These are phyloP conservation scores for Solanum hybrid DNA, from an alignment of 305 asterid genomes.

Conservation along the genomic window DNA sequence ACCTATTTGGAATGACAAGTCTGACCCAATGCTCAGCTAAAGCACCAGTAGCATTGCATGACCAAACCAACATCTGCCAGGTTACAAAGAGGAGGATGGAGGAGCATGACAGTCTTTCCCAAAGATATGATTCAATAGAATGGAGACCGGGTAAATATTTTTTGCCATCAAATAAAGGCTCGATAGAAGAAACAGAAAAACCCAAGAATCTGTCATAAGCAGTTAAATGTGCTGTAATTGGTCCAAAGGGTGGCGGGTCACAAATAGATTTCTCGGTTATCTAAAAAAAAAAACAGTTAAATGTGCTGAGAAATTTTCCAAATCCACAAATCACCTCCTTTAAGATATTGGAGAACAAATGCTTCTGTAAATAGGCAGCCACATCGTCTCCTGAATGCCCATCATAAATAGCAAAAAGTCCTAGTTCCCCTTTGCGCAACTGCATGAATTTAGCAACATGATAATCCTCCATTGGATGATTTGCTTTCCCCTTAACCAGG, in stretches of 20 bases:
- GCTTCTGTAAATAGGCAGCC: constrained; percentile 62
- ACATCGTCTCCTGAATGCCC: constrained; percentile 86
- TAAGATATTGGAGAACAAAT: constrained; percentile 68
- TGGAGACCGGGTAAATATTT: not conserved
- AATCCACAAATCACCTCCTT: constrained; percentile 37
- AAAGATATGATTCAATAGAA: not conserved
- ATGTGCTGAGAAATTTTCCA: not conserved
- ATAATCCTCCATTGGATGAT: constrained; percentile 85
- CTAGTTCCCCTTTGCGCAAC: constrained; percentile 48
- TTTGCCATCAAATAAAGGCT: not conserved
- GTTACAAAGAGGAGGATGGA: not conserved
- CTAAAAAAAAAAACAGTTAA: not conserved
- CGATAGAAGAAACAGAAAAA: not conserved
- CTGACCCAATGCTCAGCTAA: not conserved
- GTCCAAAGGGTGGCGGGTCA: too few relatives aligned
- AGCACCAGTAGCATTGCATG: not conserved
- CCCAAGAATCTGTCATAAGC: not conserved
- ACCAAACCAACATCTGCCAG: not conserved
- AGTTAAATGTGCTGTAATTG: not conserved
- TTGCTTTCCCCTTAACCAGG: constrained; percentile 73
- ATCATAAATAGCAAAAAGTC: constrained; percentile 77
- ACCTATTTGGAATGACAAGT: not conserved
- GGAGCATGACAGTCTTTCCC: not conserved
- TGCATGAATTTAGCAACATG: constrained; percentile 72
- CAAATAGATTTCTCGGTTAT: too few relatives aligned